Evolutionary conservation across 148 eudicot species (phyloP).

Genomic region (Fagopyrum esculentum): DNA sequence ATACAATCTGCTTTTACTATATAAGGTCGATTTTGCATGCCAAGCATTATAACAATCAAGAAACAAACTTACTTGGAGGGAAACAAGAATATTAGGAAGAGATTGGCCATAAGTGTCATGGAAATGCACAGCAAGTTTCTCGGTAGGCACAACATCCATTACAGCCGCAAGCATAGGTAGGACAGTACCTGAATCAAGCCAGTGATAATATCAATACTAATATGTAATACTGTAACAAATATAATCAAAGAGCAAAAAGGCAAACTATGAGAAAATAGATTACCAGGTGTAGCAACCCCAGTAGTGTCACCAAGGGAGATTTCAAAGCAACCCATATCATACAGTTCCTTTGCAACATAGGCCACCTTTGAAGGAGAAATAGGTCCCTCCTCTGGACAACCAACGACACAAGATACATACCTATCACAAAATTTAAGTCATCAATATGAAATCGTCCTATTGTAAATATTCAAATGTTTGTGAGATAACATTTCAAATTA

Average conservation of each 20-base stretch:
- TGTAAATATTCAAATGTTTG: neutral
- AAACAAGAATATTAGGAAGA: constrained; percentile 56
- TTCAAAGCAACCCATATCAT: constrained; percentile 94
- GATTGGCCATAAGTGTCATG: constrained; percentile 75
- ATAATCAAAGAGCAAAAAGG: no score
- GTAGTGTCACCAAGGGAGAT: constrained; percentile 90
- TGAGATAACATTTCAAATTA: neutral
- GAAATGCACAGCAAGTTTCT: constrained; percentile 61
- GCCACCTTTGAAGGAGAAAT: constrained; percentile 83
- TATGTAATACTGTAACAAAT: no score
- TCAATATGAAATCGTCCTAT: neutral
- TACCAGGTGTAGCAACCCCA: constrained; percentile 93
- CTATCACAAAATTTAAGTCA: constrained; percentile 24
- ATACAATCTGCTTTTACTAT: no score
- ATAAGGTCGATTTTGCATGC: no score
- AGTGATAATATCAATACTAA: constrained; percentile 1
- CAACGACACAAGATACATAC: constrained; percentile 87
- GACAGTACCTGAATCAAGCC: constrained; percentile 38
- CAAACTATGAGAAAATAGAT: neutral
- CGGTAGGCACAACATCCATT: constrained; percentile 48
- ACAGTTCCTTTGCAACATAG: constrained; percentile 82
- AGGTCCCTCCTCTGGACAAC: constrained; percentile 91
- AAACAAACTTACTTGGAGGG: constrained; percentile 49
- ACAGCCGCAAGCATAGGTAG: constrained; percentile 70
- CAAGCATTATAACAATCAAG: neutral